phyloP scores from a whole-genome alignment of 345 rosid genomes.

The Eucalyptus marginata region DNA sequence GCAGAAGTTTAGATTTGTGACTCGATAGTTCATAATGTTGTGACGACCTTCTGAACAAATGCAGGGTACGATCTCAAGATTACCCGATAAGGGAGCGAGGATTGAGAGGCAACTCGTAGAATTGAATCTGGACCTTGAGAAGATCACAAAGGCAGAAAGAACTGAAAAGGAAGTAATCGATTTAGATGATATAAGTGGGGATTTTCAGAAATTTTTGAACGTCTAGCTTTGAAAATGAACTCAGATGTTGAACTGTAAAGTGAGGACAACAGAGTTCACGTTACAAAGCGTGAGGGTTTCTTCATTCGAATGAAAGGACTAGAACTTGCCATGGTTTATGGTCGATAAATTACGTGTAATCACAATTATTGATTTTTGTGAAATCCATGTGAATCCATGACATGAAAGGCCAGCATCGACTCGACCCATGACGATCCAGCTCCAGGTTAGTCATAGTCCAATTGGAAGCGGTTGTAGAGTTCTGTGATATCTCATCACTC shows the following conservation, averaged over 20 bases:
- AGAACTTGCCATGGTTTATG: not conserved
- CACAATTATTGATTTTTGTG: not conserved
- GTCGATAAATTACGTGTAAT: not conserved
- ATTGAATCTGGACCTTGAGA: slow-evolving; percentile 45
- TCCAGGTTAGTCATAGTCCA: not conserved
- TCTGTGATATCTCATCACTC: not conserved
- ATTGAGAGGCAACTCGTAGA: slow-evolving; percentile 57
- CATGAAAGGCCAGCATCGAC: not conserved
- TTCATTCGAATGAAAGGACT: not conserved
- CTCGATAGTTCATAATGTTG: not conserved
- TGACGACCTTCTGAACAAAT: not conserved
- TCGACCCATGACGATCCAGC: not conserved
- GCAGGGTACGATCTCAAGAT: slow-evolving; percentile 51
- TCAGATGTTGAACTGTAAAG: not conserved
- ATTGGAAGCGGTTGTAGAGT: not conserved
- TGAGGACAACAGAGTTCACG: not conserved
- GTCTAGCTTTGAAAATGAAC: slow-evolving; percentile 8
- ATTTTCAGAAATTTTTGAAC: slow-evolving; percentile 42
- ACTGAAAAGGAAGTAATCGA: slow-evolving; percentile 23
- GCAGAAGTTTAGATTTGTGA: not conserved
- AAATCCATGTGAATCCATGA: not conserved
- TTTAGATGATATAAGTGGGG: slow-evolving; percentile 48
- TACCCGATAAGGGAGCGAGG: slow-evolving; percentile 79
- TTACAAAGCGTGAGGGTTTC: not conserved
- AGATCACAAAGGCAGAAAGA: slow-evolving; percentile 17